These are phyloP conservation scores for Eutypella sp. DNA, from an alignment of 2,329 filamentous ascomycete species.

Conservation along the genomic window DNA sequence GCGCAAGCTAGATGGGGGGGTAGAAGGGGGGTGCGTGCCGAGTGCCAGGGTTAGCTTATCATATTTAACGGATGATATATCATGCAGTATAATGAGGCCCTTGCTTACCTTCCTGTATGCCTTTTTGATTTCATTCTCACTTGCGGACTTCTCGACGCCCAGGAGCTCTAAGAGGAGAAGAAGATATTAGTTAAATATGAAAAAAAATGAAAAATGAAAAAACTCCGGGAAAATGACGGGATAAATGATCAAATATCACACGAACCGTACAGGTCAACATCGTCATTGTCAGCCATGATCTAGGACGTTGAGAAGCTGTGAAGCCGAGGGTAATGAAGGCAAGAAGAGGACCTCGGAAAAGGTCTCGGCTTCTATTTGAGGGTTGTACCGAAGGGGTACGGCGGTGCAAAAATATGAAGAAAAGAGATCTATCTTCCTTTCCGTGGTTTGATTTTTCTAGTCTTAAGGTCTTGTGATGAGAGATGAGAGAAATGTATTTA, in stretches of 20 bases:
- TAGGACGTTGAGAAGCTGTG: not conserved
- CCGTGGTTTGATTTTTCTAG: too few species aligned
- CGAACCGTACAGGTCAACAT: constrained; percentile 55
- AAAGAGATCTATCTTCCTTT: too few species aligned
- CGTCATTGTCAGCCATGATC: constrained; percentile 29
- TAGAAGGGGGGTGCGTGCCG: too few species aligned
- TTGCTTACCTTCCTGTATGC: constrained; percentile 81
- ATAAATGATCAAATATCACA: too few species aligned
- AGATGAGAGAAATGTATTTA: too few species aligned
- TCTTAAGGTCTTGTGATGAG: too few species aligned
- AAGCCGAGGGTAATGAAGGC: not conserved
- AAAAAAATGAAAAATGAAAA: too few species aligned
- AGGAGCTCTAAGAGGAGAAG: constrained; percentile 61
- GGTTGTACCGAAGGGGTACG: too few species aligned
- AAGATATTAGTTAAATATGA: constrained; percentile 9
- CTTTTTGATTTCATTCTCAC: constrained; percentile 82
- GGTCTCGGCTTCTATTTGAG: too few species aligned
- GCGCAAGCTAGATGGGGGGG: constrained; percentile 65
- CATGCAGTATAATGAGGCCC: constrained; percentile 1
- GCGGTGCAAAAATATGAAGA: too few species aligned
- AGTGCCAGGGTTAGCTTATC: constrained; percentile 4
- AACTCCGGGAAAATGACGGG: too few species aligned
- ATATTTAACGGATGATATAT: not conserved
- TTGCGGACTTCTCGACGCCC: constrained; percentile 66
- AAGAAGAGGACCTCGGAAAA: too few species aligned